Conservation (phyloP, 2,329 filamentous ascomycete genomes). For the Pyrenophora tritici-repentis region DNA sequence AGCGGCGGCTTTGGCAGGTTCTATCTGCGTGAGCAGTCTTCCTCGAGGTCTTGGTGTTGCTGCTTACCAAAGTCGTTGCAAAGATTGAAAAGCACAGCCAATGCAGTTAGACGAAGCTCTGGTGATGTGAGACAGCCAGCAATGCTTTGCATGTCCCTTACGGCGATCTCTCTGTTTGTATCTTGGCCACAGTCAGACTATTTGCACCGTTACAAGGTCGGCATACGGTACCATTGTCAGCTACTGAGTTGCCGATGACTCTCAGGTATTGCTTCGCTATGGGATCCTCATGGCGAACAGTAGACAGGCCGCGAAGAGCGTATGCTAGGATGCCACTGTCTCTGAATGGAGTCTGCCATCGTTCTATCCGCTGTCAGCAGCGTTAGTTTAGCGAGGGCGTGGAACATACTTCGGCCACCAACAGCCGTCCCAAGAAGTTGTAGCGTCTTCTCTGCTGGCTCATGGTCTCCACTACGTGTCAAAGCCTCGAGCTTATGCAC, state of each 20-base stretch:
- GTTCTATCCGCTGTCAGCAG: conserved; percentile 37
- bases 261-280: conserved; percentile 43
- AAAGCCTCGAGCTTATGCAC: conserved; percentile 22
- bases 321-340: conserved; percentile 36
- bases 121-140: conserved; percentile 30
- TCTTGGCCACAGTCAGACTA: conserved; percentile 35
- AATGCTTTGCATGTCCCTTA: conserved; percentile 33
- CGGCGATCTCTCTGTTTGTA: conserved; percentile 36
- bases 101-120: conserved; percentile 34
- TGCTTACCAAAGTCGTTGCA: conserved; percentile 48
- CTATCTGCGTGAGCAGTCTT: conserved; percentile 28
- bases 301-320: conserved; percentile 33
- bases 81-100: conserved; percentile 52
- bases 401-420: conserved; percentile 35
- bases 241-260: conserved; percentile 47
- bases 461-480: conserved; percentile 9
- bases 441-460: conserved; percentile 23
- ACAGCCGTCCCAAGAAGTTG: conserved; percentile 42
- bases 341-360: conserved; percentile 37
- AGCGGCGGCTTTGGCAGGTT: conserved; percentile 42
- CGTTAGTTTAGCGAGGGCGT: not conserved
- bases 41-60: conserved; percentile 6
- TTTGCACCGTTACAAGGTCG: not conserved
- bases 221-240: conserved; percentile 39
- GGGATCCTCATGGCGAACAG: conserved; percentile 17